These are phyloP conservation scores for Aureobasidium zeae DNA, from an alignment of 2,329 filamentous ascomycete species.

Conservation along the genomic window DNA sequence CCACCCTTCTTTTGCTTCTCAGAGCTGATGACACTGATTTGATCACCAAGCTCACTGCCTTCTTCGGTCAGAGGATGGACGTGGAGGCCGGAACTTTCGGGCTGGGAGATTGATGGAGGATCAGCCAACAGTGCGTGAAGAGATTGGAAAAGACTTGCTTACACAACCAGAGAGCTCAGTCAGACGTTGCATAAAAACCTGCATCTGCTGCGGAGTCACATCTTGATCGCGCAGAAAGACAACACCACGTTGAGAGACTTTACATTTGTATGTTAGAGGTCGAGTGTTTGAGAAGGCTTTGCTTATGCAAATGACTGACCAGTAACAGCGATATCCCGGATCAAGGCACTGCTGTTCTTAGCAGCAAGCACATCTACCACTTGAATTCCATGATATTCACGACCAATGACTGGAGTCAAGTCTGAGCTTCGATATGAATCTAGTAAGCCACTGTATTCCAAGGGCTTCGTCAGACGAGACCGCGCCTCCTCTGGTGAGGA, in stretches of 20 bases:
- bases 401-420: constrained; percentile 15
- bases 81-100: constrained; percentile 43
- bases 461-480: constrained; percentile 11
- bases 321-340: constrained; percentile 18
- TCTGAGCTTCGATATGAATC: constrained; percentile 10
- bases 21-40: constrained; percentile 49
- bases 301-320: constrained; percentile 23
- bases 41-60: constrained; percentile 44
- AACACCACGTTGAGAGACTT: constrained; percentile 41
- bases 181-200: constrained; percentile 38
- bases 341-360: constrained; percentile 17
- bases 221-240: constrained; percentile 44
- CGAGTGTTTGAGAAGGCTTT: not conserved
- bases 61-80: constrained; percentile 48
- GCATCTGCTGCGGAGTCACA: constrained; percentile 37
- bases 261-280: not conserved
- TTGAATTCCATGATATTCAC: constrained; percentile 17
- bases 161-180: constrained; percentile 36
- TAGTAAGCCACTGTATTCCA: constrained; percentile 13
- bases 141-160: no score
- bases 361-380: constrained; percentile 16
- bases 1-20: constrained; percentile 48
- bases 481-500: constrained; percentile 7
- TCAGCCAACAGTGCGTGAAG: no score
- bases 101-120: constrained; percentile 26